Evolutionary conservation across 495 filamentous ascomycete species (phyloP), one percentile per base, ranked within the genome.

Genomic region (Pseudevernia furfuracea): DNA sequence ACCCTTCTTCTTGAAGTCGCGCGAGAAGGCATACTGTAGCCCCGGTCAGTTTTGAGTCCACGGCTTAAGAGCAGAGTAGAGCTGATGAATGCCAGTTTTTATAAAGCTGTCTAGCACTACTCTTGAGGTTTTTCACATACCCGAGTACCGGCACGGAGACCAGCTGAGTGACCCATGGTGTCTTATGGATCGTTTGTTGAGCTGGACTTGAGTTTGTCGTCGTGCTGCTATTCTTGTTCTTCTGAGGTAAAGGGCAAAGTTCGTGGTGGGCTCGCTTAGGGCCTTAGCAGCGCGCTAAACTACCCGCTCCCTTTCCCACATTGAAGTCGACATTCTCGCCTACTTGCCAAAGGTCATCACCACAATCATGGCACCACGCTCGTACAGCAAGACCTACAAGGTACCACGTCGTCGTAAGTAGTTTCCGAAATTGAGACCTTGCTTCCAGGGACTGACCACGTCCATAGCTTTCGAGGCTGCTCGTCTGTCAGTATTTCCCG

Each of bases 321-420:
- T 34, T 55, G 52, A 19, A 55, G 28, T 34, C 34, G 21, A 1
- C 25, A 8, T 32, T 2, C 15, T 28, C 30, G 17, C 15, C 28
- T 49, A 17, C n/a, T 48, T n/a, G 72, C 66, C 62, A 72, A 69
- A 44, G 43, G 60, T 74, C 71, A 76, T 74, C 77, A 72, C 44
- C 34, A 73, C 78, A 81, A 77, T 73, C 69, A 84, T 83, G 81
- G 81, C 81, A 69, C 81, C 79, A 78, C 82, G 83, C 66, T 85
- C 85, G 67, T 97, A 96, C 84, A 92, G 89, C 77, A 98, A 98
- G 90, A 97, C 94, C 85, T 93, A 95, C 80, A 96, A 95, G 87
- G 89, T 96, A 82, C 88, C 91, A 73, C 82, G 85, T 77, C 84
- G 86, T 72, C 81, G 79, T 82, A 77, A 79, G 80, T 81, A 65